Conservation (phyloP, 2,329 filamentous ascomycete species). For the Hirsutella thompsonii region DNA sequence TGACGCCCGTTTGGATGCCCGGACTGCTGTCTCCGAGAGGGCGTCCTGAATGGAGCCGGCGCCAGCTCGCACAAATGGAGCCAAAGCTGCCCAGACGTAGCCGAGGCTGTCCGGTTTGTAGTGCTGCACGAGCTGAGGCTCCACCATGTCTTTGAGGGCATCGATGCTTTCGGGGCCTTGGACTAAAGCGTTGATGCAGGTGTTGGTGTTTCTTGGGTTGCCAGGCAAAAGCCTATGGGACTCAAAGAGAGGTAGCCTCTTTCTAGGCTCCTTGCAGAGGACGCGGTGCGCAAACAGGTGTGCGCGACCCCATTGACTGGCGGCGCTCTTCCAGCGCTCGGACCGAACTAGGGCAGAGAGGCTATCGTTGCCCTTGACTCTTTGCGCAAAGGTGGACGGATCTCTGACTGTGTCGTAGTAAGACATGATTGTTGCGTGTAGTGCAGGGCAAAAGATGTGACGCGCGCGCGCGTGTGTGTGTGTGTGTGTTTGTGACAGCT, state of each 20-base stretch:
- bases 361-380: not conserved
- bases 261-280: slow-evolving; percentile 1
- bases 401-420: slow-evolving; percentile 1
- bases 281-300: slow-evolving; percentile 3
- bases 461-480: not conserved
- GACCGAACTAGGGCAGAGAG: not conserved
- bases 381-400: slow-evolving; percentile 1
- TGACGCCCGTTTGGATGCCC: not conserved
- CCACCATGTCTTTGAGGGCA: not conserved
- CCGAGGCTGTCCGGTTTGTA: slow-evolving; percentile 1
- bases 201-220: not conserved
- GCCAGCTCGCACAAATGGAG: not conserved
- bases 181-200: not conserved
- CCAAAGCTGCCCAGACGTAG: slow-evolving; percentile 1
- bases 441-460: not conserved
- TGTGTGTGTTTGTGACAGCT: not conserved
- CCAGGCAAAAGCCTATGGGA: not conserved
- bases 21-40: not conserved
- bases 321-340: not conserved
- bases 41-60: no score
- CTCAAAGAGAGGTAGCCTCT: not conserved
- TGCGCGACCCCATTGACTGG: slow-evolving; percentile 1
- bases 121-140: not conserved
- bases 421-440: not conserved
- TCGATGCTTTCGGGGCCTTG: not conserved